Base-by-base conservation (phyloP, 768 basidiomycete species). In the Mrakia hoshinonis region DNA sequence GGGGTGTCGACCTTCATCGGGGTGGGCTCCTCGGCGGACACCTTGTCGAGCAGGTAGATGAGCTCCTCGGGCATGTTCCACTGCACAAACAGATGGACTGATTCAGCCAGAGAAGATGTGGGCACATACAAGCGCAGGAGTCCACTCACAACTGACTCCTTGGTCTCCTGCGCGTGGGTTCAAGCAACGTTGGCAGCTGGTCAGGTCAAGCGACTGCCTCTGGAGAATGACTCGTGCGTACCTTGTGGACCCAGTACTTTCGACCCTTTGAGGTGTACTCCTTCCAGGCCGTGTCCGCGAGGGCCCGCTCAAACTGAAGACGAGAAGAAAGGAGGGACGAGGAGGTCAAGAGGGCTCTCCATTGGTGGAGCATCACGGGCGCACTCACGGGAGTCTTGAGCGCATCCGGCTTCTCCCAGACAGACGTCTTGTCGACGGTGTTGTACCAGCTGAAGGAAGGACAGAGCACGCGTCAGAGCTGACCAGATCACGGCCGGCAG, bases 41-140 rank as follows among this genome's bases (percentile, higher is more conserved):
- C 88, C 75, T 88, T 90, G 78, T 91, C 89, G 47, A 92, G 83
- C 29, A 94, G 80, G n/a, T 90, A 83, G 29, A 89, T 81, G 34
- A 99, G 85, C 76, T 98, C 94, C 67, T 92, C 88, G 12, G 96
- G 96, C 87, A 95, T 89, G 72, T 95, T 92, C 96, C 96, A 98
- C 82, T 94, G 92, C 18, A 18, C 5, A 4, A 18, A 46, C 2
- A 12, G 15, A 51, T 1, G 0, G 24, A 20, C 10, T 1, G 26
- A 64, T 36, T 29, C 29, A 49, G 24, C 46, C 11, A 24, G 47
- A 4, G 24, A 66, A 29, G 48, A 13, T 10, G 48, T 24, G 43
- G 46, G 12, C 12, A 64, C 34, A 26, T 20, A 31, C n/a, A 64
- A 29, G 26, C 9, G 46, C 11, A 48, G 43, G 46, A 48, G n/a